These are phyloP conservation scores for Plasmodium knowlesi DNA, from an alignment of 169 alveolate genomes.

Conservation along the genomic window DNA sequence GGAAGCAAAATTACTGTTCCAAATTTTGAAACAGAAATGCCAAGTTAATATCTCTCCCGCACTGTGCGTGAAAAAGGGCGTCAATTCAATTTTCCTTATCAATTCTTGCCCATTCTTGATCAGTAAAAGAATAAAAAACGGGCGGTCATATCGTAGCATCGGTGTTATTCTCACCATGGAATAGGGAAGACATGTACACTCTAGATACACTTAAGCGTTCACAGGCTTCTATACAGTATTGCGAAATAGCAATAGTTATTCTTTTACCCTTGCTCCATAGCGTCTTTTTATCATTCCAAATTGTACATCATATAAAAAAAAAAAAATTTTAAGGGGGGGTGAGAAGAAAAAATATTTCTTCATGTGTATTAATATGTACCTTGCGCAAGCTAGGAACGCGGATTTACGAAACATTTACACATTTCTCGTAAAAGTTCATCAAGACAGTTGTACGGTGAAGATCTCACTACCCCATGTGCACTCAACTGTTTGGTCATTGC, in stretches of 20 bases:
- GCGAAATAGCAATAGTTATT: background rate
- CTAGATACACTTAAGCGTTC: background rate
- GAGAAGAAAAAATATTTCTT: background rate
- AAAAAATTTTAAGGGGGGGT: background rate
- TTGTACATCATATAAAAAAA: background rate
- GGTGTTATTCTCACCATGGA: background rate
- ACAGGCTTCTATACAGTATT: background rate
- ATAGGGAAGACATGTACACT: background rate
- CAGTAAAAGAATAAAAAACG: background rate
- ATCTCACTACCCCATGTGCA: background rate
- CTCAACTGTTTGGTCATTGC: background rate
- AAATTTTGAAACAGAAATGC: background rate
- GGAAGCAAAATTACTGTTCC: background rate
- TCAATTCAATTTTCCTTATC: background rate
- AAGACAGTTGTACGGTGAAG: background rate
- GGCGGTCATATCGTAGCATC: background rate
- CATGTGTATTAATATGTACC: background rate
- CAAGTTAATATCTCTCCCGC: background rate
- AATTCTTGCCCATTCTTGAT: background rate
- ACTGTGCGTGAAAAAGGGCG: background rate
- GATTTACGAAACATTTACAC: background rate
- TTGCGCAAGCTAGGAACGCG: background rate
- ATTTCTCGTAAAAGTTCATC: background rate
- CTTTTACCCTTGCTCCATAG: background rate
- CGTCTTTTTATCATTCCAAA: background rate